These are phyloP conservation scores for Calophaca sinica DNA, from an alignment of 306 rosid genomes.

Conservation along the genomic window DNA sequence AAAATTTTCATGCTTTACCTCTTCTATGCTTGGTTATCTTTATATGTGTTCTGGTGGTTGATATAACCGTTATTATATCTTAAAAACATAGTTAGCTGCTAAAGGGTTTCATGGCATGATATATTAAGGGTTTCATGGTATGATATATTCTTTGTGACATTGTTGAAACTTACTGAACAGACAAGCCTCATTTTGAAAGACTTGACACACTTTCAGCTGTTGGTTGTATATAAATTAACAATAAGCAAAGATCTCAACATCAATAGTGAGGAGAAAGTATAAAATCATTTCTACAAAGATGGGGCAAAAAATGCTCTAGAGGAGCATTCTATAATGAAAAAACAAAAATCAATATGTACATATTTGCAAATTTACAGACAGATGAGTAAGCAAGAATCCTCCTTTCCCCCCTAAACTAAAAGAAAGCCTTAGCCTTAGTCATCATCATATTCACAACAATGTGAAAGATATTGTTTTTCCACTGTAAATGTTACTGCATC, in stretches of 20 bases:
- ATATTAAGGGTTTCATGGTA: too few relatives aligned
- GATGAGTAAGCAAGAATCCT: background rate
- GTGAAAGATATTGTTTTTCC: conserved; percentile 15
- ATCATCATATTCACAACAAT: conserved; percentile 34
- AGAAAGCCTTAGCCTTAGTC: background rate
- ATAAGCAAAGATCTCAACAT: conserved; percentile 16
- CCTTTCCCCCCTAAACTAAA: background rate
- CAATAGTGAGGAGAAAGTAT: background rate
- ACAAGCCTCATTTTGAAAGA: conserved; percentile 9
- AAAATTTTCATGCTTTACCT: background rate
- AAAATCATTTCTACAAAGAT: background rate
- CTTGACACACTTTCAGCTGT: background rate
- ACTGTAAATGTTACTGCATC: conserved; percentile 11
- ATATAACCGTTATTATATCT: conserved; percentile 22
- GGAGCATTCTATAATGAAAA: conserved; percentile 20
- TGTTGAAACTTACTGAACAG: background rate
- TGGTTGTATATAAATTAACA: background rate
- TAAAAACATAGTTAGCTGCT: conserved; percentile 12
- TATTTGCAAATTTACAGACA: conserved; percentile 31
- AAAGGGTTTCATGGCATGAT: too few relatives aligned
- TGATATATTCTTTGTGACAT: background rate
- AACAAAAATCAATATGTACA: conserved; percentile 8
- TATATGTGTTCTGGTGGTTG: conserved; percentile 20
- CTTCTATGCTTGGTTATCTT: background rate
- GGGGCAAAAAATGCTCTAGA: background rate